Conservation (phyloP, 1,284 basidiomycete genomes). For the Papiliotrema terrestris region DNA sequence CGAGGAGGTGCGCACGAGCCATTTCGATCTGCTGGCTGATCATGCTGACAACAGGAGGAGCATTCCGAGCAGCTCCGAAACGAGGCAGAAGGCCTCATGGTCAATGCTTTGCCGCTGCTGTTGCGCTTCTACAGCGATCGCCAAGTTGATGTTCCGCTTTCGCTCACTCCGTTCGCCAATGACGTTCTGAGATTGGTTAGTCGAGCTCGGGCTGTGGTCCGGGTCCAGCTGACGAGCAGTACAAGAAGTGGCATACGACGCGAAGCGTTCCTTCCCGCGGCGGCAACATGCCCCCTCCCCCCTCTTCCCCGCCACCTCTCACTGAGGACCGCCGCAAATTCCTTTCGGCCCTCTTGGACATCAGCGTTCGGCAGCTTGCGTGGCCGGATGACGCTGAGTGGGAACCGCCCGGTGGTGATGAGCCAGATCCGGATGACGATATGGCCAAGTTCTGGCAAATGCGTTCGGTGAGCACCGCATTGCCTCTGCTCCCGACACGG, state of each 20-base stretch:
- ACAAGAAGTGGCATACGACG: slow-evolving; percentile 21
- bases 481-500: no score
- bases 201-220: slow-evolving; percentile 13
- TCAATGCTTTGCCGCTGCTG: slow-evolving; percentile 72
- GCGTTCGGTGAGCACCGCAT: slow-evolving; percentile 61
- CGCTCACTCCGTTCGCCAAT: slow-evolving; percentile 76
- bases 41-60: slow-evolving; percentile 14
- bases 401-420: slow-evolving; percentile 71
- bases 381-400: slow-evolving; percentile 70
- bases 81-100: slow-evolving; percentile 67
- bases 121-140: slow-evolving; percentile 86
- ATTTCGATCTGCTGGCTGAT: background rate
- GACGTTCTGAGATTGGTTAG: slow-evolving; percentile 69
- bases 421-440: slow-evolving; percentile 83
- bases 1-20: slow-evolving; percentile 61
- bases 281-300: slow-evolving; percentile 24
- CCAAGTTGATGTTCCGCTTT: slow-evolving; percentile 79
- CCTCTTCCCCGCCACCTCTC: slow-evolving; percentile 46
- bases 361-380: slow-evolving; percentile 71
- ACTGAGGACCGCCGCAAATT: slow-evolving; percentile 70
- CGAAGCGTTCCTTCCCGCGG: slow-evolving; percentile 13
- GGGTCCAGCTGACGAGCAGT: slow-evolving; percentile 10
- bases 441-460: slow-evolving; percentile 77
- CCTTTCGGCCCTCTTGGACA: slow-evolving; percentile 71
- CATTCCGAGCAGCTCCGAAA: slow-evolving; percentile 58